These are phyloP conservation scores for Penicillium cataractarum DNA, from an alignment of 495 filamentous ascomycete genomes.

Conservation along the genomic window DNA sequence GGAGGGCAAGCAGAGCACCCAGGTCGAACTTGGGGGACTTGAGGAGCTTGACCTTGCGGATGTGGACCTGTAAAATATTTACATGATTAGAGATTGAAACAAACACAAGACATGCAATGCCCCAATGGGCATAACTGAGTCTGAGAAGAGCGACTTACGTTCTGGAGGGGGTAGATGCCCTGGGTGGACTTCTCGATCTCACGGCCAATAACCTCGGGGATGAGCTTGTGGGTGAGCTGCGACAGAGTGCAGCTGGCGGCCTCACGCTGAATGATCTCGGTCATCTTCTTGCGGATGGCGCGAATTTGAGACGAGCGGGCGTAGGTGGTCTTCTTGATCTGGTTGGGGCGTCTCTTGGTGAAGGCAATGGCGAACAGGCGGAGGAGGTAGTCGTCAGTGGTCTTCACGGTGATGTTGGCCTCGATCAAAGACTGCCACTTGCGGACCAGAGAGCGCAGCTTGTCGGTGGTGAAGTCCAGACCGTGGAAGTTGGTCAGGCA, in stretches of 20 bases:
- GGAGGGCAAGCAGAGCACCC: constrained; percentile 87
- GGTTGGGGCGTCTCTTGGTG: constrained; percentile 97
- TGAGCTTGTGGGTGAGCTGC: constrained; percentile 96
- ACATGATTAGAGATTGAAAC: constrained; percentile 1
- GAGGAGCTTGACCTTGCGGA: constrained; percentile 99
- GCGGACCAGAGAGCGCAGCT: constrained; percentile 96
- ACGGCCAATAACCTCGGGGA: constrained; percentile 97
- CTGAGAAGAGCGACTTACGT: constrained; percentile 61
- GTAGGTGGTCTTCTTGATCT: constrained; percentile 99
- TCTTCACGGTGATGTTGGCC: constrained; percentile 99
- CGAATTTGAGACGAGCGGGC: constrained; percentile 94
- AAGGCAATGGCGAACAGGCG: constrained; percentile 98
- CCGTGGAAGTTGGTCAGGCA: constrained; percentile 99
- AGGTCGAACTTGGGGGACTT: constrained; percentile 99
- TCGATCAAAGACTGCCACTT: constrained; percentile 99
- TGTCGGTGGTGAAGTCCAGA: constrained; percentile 99
- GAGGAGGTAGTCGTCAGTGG: constrained; percentile 98
- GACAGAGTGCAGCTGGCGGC: constrained; percentile 88
- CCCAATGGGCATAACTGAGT: too few relatives aligned
- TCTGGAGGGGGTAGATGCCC: constrained; percentile 99
- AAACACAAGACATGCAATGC: constrained; percentile 33
- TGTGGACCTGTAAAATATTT: constrained; percentile 76
- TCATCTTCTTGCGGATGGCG: constrained; percentile 98
- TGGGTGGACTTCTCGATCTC: constrained; percentile 99
- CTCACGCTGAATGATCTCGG: constrained; percentile 96